A percentile compares a stretch with the other conserved stretches of the same genome.
phyloP scores from a whole-genome alignment of 1,284 basidiomycete genomes.

The Ganoderma boninense region DNA sequence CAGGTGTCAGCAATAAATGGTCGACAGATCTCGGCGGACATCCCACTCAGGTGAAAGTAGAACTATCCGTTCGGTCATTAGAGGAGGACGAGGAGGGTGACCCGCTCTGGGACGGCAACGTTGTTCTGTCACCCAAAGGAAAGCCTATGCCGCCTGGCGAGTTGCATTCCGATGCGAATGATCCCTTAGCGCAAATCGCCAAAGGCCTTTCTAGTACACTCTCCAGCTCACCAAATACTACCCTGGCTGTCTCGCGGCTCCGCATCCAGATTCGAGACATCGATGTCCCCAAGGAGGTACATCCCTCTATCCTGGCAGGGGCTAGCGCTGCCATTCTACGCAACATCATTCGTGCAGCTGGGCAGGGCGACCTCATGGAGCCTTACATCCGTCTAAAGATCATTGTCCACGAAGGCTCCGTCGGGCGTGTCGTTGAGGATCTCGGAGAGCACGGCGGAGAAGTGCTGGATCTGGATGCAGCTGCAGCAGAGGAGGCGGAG shows the following conservation, averaged over 20 bases:
- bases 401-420: conserved; percentile 66
- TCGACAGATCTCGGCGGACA: conserved; percentile 68
- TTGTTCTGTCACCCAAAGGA: conserved; percentile 64
- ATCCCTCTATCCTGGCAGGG: conserved; percentile 65
- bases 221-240: conserved; percentile 79
- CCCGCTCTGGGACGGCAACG: conserved; percentile 76
- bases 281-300: conserved; percentile 49
- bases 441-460: conserved; percentile 80
- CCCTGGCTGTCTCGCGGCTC: conserved; percentile 70
- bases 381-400: conserved; percentile 76
- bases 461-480: conserved; percentile 67
- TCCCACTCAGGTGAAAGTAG: conserved; percentile 53
- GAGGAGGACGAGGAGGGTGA: conserved; percentile 65
- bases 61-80: conserved; percentile 62
- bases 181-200: conserved; percentile 59
- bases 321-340: conserved; percentile 72
- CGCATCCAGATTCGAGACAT: conserved; percentile 60
- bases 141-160: conserved; percentile 63
- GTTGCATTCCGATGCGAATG: conserved; percentile 50
- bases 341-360: conserved; percentile 62
- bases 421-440: conserved; percentile 81
- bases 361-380: conserved; percentile 77
- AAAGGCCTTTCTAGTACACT: conserved; percentile 74
- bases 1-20: conserved; percentile 54
- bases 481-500: conserved; percentile 53